Conservation (phyloP, 495 filamentous ascomycete species). For the Copromyces sp. region DNA sequence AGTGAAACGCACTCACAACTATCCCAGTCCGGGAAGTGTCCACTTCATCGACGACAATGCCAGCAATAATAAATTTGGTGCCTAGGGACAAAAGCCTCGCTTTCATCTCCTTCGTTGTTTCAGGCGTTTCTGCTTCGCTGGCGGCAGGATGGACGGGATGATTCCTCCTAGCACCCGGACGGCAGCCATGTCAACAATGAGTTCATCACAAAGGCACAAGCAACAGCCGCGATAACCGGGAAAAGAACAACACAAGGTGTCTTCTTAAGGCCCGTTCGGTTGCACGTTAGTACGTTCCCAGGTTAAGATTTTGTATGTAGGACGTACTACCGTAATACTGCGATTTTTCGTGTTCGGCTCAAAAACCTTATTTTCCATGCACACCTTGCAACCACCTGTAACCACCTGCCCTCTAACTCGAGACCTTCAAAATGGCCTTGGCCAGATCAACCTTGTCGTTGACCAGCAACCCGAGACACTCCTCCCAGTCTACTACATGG, state of each 20-base stretch:
- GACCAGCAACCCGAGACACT: slow-evolving; percentile 58
- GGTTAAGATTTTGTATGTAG: too few species aligned
- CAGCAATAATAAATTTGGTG: neutral
- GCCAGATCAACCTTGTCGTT: slow-evolving; percentile 74
- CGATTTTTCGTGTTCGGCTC: too few species aligned
- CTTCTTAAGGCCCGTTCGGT: too few species aligned
- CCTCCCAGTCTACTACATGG: too few species aligned
- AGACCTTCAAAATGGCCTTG: slow-evolving; percentile 31
- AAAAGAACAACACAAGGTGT: neutral
- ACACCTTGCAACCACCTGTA: too few species aligned
- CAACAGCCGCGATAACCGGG: neutral
- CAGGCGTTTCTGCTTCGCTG: neutral
- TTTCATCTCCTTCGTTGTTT: neutral
- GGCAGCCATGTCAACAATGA: neutral
- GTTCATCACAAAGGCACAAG: neutral
- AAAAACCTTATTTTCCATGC: too few species aligned
- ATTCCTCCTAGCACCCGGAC: neutral
- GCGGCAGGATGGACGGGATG: neutral
- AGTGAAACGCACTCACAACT: neutral
- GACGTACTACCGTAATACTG: too few species aligned
- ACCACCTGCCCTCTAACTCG: too few species aligned
- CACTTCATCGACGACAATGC: neutral
- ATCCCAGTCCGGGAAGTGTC: neutral
- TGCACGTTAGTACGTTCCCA: too few species aligned
- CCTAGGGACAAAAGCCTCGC: neutral